Conservation (phyloP, 305 asterid species). For the Lippia alba region DNA sequence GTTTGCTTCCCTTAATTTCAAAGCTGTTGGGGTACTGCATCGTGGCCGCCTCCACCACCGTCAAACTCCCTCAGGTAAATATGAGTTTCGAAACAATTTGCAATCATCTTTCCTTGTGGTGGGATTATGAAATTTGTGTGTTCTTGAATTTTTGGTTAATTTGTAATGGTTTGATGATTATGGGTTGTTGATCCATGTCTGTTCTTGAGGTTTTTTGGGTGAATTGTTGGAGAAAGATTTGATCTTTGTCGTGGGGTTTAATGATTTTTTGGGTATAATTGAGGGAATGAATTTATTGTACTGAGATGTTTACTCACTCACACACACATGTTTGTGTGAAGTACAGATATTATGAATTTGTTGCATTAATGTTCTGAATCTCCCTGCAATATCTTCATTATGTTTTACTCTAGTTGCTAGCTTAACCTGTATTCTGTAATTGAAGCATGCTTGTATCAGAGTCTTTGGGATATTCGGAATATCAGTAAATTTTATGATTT, state of each 20-base stretch:
- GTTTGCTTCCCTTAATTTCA: conserved; percentile 89
- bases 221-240: conserved; percentile 21
- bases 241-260: conserved; percentile 27
- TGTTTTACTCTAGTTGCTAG: no score
- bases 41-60: conserved; percentile 94
- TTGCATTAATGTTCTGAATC: no score
- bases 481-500: not conserved
- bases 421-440: no score
- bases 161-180: not conserved
- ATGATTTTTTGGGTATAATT: conserved; percentile 1
- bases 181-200: conserved; percentile 28
- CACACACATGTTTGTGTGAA: no score
- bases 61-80: conserved; percentile 80
- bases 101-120: not conserved
- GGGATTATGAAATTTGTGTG: not conserved
- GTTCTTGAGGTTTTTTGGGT: not conserved
- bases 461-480: no score
- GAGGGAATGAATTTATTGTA: not conserved
- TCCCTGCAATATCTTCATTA: no score
- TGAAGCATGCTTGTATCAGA: no score
- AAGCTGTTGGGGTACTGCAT: conserved; percentile 85
- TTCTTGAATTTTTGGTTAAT: conserved; percentile 1
- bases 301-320: not conserved
- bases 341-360: no score
- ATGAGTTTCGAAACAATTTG: not conserved